Evolutionary conservation across 495 filamentous ascomycete species (phyloP).

Genomic region (Viridothelium virens): DNA sequence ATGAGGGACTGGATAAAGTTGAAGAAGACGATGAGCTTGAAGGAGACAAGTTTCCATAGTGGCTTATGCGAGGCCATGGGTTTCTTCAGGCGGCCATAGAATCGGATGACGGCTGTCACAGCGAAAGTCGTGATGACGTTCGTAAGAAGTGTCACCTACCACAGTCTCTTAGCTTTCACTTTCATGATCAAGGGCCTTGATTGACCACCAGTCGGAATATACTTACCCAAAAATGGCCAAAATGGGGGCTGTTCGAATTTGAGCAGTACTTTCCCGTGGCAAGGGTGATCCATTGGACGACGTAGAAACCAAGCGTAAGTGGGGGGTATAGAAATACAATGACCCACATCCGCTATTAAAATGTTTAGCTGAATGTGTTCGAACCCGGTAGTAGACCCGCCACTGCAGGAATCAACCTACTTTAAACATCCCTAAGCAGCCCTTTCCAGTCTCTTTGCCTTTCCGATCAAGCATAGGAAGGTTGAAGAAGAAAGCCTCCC

Average conservation of each 20-base stretch:
- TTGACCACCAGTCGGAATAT: too few relatives aligned
- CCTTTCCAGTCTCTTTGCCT: slow-evolving; percentile 9
- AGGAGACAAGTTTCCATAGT: slow-evolving; percentile 15
- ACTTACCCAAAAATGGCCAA: slow-evolving; percentile 3
- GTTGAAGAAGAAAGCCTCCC: slow-evolving; percentile 13
- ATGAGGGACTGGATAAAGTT: slow-evolving; percentile 15
- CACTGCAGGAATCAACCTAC: slow-evolving; percentile 3
- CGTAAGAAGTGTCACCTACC: background rate
- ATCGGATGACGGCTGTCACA: slow-evolving; percentile 5
- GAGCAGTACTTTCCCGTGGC: background rate
- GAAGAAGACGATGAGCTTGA: slow-evolving; percentile 18
- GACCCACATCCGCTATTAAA: slow-evolving; percentile 13
- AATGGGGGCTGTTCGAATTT: background rate
- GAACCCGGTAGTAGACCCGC: background rate
- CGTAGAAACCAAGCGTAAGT: background rate
- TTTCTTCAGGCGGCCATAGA: slow-evolving; percentile 2
- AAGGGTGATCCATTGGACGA: slow-evolving; percentile 6
- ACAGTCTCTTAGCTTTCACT: background rate
- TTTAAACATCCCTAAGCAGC: slow-evolving; percentile 17
- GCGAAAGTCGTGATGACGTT: slow-evolving; percentile 1
- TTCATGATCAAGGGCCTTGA: too few relatives aligned
- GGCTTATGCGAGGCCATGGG: slow-evolving; percentile 10
- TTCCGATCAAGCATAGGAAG: background rate
- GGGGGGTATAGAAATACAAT: slow-evolving; percentile 14
- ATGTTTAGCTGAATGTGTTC: background rate